Evolutionary conservation across 2,329 filamentous ascomycete genomes (phyloP).

Genomic region (Xylariomycetidae sp.): DNA sequence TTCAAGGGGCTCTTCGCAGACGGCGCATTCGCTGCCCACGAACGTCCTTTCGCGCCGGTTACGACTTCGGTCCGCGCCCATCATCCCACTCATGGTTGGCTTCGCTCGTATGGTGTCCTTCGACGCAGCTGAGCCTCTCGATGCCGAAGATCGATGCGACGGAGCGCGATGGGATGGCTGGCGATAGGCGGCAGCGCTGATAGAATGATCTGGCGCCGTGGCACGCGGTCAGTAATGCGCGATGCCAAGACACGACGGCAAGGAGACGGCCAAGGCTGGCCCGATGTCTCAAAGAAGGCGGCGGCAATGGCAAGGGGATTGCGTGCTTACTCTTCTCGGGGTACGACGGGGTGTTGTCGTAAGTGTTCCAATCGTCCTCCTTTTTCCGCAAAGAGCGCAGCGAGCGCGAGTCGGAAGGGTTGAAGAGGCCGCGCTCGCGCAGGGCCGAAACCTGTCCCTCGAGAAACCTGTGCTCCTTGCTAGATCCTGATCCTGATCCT

Average conservation of each 20-base stretch:
- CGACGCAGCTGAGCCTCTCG: slow-evolving; percentile 30
- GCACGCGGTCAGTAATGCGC: slow-evolving; percentile 18
- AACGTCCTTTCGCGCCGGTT: slow-evolving; percentile 88
- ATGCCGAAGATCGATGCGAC: slow-evolving; percentile 34
- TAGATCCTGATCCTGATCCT: slow-evolving; percentile 18
- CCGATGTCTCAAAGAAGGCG: slow-evolving; percentile 8
- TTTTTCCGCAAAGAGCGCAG: slow-evolving; percentile 23
- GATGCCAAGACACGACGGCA: slow-evolving; percentile 5
- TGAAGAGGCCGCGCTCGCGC: slow-evolving; percentile 34
- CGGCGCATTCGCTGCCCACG: slow-evolving; percentile 88
- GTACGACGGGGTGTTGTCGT: slow-evolving; percentile 27
- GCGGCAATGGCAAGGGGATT: slow-evolving; percentile 9
- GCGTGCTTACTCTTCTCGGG: slow-evolving; percentile 35
- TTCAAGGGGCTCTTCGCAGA: slow-evolving; percentile 94
- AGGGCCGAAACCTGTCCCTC: slow-evolving; percentile 30
- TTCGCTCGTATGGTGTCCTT: slow-evolving; percentile 26
- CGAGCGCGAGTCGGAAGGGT: slow-evolving; percentile 31
- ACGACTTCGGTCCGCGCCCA: slow-evolving; percentile 71
- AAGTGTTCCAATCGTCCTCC: slow-evolving; percentile 23
- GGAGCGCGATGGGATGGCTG: slow-evolving; percentile 25
- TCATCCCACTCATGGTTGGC: slow-evolving; percentile 53
- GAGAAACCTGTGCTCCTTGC: slow-evolving; percentile 32
- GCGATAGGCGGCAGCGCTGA: slow-evolving; percentile 30
- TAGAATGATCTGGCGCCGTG: slow-evolving; percentile 29
- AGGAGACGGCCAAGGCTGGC: slow-evolving; percentile 1